Evolutionary conservation across 208 protist species (phyloP), one percentile per base, ranked within the genome.

Genomic region (Trypanosoma congolense): DNA sequence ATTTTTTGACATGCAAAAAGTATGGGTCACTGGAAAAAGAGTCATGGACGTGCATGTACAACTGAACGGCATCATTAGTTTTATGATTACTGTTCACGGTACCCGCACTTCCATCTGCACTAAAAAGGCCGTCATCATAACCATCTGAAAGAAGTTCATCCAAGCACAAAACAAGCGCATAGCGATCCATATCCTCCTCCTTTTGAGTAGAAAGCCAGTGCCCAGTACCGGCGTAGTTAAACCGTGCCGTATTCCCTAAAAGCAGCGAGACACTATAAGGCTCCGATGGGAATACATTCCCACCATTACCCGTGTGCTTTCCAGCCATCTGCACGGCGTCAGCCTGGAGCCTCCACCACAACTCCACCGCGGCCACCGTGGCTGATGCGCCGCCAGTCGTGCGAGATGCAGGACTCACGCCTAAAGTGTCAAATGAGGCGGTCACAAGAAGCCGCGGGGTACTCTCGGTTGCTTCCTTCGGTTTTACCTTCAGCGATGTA

Each of bases 21-120:
- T 86, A 70, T 50, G 61, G 63, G 24, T 59, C 71, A 58, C 74
- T 72, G 47, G 70, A 50, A 47, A 86, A 78, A 10, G 67, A 66
- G 48, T 91, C 75, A 57, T 84, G 75, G 3, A 91, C 65, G 66
- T 94, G 87, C 61, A 94, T 63, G 57, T 83, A 91, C 19, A 94
- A 73, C 25, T 6, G 6, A 6, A 19, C 6, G 21, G 42, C 6
- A 19, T 46, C 21, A 46, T n/a, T 6, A 9, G 33, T 46, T 33
- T 12, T 43, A 14, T 48, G 31, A 30, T 50, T 30, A 22, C 36
- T 38, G 25, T 35, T 28, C 3, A 26, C 52, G 38, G 48, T 48
- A 30, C 56, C 30, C 8, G 55, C 56, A 19, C 44, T 49, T 18
- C 65, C 65, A 19, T 4, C 57, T 16, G 22, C 51, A 6, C 12